Base-by-base conservation (phyloP, 805 yeast species). In the Wilhelminamyces savonicus region DNA sequence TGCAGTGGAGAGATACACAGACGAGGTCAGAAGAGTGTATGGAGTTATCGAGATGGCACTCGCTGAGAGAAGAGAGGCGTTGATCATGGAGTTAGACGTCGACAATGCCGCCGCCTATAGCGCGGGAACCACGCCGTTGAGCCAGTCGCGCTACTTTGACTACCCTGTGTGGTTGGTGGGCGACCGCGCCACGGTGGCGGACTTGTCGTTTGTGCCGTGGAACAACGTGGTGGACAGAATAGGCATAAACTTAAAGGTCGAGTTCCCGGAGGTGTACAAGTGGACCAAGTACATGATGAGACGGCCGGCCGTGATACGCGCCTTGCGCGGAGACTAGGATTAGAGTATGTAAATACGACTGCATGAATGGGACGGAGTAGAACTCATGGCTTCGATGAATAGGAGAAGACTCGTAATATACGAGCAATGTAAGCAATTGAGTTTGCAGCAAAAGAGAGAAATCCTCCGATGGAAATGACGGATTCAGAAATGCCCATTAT, bases 261-360 rank as follows among this genome's bases (percentile, higher is more conserved):
- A 88, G 54, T 87, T 82, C 51, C 96, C 96, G 2, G 97, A 88
- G 60, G 96, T 87, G 27, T 87, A 84, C 64, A 85, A 85, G 55
- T 88, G 96, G 97, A 88, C 96, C 8, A 81, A 82, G 52, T 79
- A 78, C 47, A 85, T 88, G 95, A 83, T 88, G 95, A 76, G 90
- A 57, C 75, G 97, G 50, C 94, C 95, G 4, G 88, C 92, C 1
- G 96, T 88, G 18, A 69, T 82, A 16, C 72, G 90, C 40, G 96
- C 97, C 2, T 65, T 88, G 36, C 74, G 87, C 37, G 92, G 87
- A 3, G 84, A 78, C 35, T 64, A 43, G n/a, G n/a, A n/a, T n/a
- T n/a, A n/a, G n/a, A n/a, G n/a, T n/a, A n/a, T n/a, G n/a, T n/a
- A n/a, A n/a, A n/a, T n/a, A n/a, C n/a, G n/a, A n/a, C n/a, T n/a